phyloP scores from a whole-genome alignment of 2,329 filamentous ascomycete genomes.

The Colletotrichum sp. region DNA sequence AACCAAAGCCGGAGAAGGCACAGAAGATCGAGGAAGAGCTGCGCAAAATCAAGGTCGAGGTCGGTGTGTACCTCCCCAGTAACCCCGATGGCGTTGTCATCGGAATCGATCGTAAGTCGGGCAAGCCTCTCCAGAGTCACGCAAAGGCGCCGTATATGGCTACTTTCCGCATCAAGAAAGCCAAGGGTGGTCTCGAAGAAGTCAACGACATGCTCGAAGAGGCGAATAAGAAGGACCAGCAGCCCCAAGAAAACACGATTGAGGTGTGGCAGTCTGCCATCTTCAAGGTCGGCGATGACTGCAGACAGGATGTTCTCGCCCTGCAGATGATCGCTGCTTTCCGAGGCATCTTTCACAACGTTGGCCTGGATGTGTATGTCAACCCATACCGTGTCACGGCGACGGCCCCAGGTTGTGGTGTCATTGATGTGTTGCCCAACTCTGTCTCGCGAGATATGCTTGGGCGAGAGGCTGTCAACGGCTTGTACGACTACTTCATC shows the following conservation, averaged over 20 bases:
- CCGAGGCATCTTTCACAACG: constrained; percentile 92
- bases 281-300: constrained; percentile 99
- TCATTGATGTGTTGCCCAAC: constrained; percentile 97
- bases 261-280: constrained; percentile 99
- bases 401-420: constrained; percentile 94
- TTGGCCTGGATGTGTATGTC: constrained; percentile 95
- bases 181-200: constrained; percentile 58
- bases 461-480: constrained; percentile 95
- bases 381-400: constrained; percentile 97
- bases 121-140: constrained; percentile 96
- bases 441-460: constrained; percentile 99
- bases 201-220: constrained; percentile 58
- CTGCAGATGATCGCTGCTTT: constrained; percentile 98
- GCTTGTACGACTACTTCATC: constrained; percentile 97
- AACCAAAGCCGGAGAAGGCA: constrained; percentile 94
- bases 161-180: constrained; percentile 95
- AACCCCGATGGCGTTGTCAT: constrained; percentile 98
- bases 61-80: constrained; percentile 95
- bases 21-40: constrained; percentile 99
- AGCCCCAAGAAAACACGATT: constrained; percentile 61
- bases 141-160: constrained; percentile 99
- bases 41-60: constrained; percentile 94
- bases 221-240: constrained; percentile 39
- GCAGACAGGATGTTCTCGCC: constrained; percentile 93
- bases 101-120: constrained; percentile 96